Evolutionary conservation across 371 early-diverging fungal genomes (phyloP), one percentile per base, ranked within the genome.

Genomic region (Apophysomyces variabilis): DNA sequence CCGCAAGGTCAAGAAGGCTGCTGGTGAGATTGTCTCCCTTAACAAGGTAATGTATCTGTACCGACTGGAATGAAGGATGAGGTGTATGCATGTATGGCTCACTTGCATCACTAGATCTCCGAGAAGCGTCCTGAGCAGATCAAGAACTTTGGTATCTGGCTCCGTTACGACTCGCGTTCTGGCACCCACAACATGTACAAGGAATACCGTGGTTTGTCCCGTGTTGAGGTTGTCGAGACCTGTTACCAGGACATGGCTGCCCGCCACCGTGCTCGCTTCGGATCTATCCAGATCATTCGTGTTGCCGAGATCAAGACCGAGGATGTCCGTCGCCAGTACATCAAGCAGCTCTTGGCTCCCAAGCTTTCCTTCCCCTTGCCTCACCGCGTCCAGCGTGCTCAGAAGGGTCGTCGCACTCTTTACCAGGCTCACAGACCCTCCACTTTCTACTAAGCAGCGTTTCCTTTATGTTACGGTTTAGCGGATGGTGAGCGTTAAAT

Each of bases 121-220:
- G 99, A 99, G 89, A 93, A 97, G 88, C 91, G 90, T 76, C 95
- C 96, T 71, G 81, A 88, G 61, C 86, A 87, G 78, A 94, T 98
- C 84, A 99, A 99, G 93, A 99, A 97, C 94, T 99, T 91, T 80
- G 99, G 99, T 75, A 95, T 99, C 90, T 97, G 95, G 95, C 92
- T 99, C 75, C 96, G 97, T 74, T 99, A 99, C 90, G 96, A 98
- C 87, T 97, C 98, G 67, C 97, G 98, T 85, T 97, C 96, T 62
- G 99, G 99, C 71, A 96, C 98, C 69, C 99, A 99, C 93, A 99
- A 99, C 93, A 99, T 99, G 96, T 99, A 99, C 94, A 99, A 99
- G 94, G 99, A 99, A 89, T 98, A 99, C 95, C 95, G 99, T 78
- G 98, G 96, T 79, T 83, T 98, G 82, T 85, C 91, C 78, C 93